phyloP scores from a whole-genome alignment of 2,329 filamentous ascomycete genomes.

The Trichoderma hamatum region DNA sequence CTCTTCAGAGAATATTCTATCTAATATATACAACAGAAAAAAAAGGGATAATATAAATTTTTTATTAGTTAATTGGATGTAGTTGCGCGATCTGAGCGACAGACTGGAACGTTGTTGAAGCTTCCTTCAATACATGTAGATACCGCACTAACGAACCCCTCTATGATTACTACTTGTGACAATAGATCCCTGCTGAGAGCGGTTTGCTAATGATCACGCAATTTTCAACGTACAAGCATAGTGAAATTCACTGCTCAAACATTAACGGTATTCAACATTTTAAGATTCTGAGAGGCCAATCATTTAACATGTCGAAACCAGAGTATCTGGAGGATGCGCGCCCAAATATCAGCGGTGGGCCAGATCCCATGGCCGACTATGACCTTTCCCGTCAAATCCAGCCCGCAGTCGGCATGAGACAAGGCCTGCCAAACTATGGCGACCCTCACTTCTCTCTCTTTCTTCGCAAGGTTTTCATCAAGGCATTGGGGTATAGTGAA shows the following conservation, averaged over 20 bases:
- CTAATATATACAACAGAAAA: not conserved
- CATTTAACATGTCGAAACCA: not conserved
- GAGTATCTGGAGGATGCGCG: not conserved
- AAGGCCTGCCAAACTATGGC: conserved; percentile 69
- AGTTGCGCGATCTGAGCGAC: not conserved
- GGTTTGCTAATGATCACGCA: conserved; percentile 3
- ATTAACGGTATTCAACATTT: not conserved
- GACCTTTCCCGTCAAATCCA: conserved; percentile 59
- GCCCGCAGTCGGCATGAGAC: conserved; percentile 57
- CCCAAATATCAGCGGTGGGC: not conserved
- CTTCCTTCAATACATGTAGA: no score
- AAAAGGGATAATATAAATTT: not conserved
- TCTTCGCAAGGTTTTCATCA: conserved; percentile 76
- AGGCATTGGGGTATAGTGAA: conserved; percentile 73
- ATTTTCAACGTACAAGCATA: not conserved
- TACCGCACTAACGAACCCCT: not conserved
- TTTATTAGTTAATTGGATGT: no score
- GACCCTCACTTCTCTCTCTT: conserved; percentile 77
- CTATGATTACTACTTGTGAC: not conserved
- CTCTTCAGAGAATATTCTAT: not conserved
- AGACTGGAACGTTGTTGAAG: not conserved
- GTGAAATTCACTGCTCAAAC: not conserved
- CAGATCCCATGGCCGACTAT: conserved; percentile 54
- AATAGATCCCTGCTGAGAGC: not conserved
- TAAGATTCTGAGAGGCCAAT: fast-evolving